These are phyloP conservation scores for Clitopilus passeckerianus DNA, from an alignment of 768 basidiomycete genomes.

Conservation along the genomic window DNA sequence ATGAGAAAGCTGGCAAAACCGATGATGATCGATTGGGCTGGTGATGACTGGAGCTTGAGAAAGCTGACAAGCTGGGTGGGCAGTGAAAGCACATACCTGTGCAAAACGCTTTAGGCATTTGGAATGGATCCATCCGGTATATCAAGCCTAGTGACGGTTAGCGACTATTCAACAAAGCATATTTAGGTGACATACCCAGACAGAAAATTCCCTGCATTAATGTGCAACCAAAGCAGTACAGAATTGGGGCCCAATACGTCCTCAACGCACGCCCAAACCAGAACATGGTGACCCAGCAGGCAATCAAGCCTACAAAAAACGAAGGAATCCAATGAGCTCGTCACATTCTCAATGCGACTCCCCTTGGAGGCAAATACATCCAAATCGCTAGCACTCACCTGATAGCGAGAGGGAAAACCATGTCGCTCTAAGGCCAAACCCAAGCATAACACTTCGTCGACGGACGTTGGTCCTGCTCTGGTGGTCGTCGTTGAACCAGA, in stretches of 20 bases:
- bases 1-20: conserved; percentile 38
- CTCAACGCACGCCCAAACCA: conserved; percentile 38
- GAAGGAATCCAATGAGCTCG: background rate
- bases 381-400: conserved; percentile 29
- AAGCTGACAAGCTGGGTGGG: background rate
- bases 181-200: conserved; percentile 37
- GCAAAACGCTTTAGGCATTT: conserved; percentile 58
- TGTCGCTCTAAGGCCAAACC: conserved; percentile 47
- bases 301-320: conserved; percentile 36
- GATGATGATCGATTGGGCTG: conserved; percentile 41
- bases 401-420: conserved; percentile 57
- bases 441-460: conserved; percentile 35
- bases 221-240: conserved; percentile 47
- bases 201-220: conserved; percentile 53
- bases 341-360: background rate
- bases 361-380: background rate
- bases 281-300: conserved; percentile 43
- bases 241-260: conserved; percentile 41
- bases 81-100: conserved; percentile 35
- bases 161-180: background rate
- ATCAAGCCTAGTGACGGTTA: conserved; percentile 26
- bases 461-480: background rate
- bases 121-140: conserved; percentile 56
- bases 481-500: background rate
- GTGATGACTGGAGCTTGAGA: too few species aligned